Base-by-base conservation (phyloP, 176 grass and related monocot genomes). In the Raddia guianensis region DNA sequence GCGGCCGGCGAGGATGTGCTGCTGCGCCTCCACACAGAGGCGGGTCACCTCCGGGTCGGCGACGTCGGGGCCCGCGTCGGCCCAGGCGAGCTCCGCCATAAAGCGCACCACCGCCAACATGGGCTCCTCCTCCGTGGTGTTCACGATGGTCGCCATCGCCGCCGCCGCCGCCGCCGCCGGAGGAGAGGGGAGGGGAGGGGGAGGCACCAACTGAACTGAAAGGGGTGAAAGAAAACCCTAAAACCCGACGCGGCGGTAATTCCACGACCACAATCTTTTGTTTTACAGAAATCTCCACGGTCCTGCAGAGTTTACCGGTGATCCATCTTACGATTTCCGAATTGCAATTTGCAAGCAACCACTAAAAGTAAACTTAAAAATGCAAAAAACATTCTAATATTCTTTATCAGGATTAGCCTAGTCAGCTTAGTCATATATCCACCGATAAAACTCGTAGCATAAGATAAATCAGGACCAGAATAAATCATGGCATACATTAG, bases 61-160 rank as follows among this genome's bases (percentile, higher is more conserved):
- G 12, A 98, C 92, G 75, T 98, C 96, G 6, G 90, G 78, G 2
- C 96, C 96, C 13, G 79, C 96, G 80, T 99, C 96, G 10, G 90
- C 90, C 96, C 92, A 99, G 56, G 96, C 79, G 12, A 93, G 90
- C 82, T 99, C 88, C 6, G 96, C 82, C 5, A 88, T 89, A 68
- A 91, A 91, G 15, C 84, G 86, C 47, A 99, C 92, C 55, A 95
- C 90, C 18, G 90, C 86, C 66, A 99, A 86, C 75, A 90, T 94
- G 1, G 96, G 92, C 79, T 99, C 92, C 84, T 99, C 96, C 86
- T 95, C 96, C 12, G 88, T 91, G 9, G 92, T 99, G 68, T 90
- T 78, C 37, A 95, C 88, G 61, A 98, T 85, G 33, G 92, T 93
- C 65, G 92, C 84, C 96, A 95, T 98, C 33, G 49, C 33, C 50